A percentile compares a stretch with the other conserved stretches of the same genome.
Evolutionary conservation across 75 land plant species (phyloP).

Genomic region (Chamaecyparis obtusa): DNA sequence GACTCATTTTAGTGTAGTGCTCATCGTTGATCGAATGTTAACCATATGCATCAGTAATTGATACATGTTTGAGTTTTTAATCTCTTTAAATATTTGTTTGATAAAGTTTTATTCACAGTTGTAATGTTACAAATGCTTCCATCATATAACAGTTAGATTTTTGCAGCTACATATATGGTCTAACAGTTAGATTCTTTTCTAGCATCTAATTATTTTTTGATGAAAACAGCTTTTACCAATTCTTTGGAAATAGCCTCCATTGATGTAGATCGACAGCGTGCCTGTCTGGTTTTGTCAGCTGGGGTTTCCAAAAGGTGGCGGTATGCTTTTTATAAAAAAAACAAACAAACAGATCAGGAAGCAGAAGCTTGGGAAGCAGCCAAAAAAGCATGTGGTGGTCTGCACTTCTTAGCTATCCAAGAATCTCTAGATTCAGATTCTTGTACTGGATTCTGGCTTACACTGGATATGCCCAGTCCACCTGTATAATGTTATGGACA

Average conservation of each 20-base stretch:
- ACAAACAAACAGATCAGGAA: slow-evolving; percentile 61
- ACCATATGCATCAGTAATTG: background rate
- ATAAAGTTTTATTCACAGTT: background rate
- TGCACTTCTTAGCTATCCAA: slow-evolving; percentile 96
- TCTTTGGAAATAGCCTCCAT: slow-evolving; percentile 84
- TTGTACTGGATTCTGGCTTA: slow-evolving; percentile 93
- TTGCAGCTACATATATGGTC: background rate
- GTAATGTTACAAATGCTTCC: background rate
- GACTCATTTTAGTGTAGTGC: no score
- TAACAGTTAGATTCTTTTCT: background rate
- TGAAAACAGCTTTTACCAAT: slow-evolving; percentile 89
- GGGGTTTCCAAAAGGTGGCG: slow-evolving; percentile 81
- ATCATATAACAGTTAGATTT: background rate
- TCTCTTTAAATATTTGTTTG: background rate
- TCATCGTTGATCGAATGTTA: background rate
- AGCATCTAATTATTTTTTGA: background rate
- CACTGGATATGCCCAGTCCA: slow-evolving; percentile 78
- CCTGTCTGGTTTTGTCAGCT: slow-evolving; percentile 68
- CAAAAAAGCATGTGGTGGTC: slow-evolving; percentile 85
- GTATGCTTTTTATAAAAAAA: slow-evolving; percentile 84
- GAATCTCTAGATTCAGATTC: slow-evolving; percentile 85
- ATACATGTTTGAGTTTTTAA: background rate
- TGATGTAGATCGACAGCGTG: slow-evolving; percentile 58
- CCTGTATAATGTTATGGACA: slow-evolving; percentile 49
- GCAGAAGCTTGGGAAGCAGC: slow-evolving; percentile 97